These are phyloP conservation scores for Claviceps arundinis DNA, from an alignment of 2,329 filamentous ascomycete genomes.

Conservation along the genomic window DNA sequence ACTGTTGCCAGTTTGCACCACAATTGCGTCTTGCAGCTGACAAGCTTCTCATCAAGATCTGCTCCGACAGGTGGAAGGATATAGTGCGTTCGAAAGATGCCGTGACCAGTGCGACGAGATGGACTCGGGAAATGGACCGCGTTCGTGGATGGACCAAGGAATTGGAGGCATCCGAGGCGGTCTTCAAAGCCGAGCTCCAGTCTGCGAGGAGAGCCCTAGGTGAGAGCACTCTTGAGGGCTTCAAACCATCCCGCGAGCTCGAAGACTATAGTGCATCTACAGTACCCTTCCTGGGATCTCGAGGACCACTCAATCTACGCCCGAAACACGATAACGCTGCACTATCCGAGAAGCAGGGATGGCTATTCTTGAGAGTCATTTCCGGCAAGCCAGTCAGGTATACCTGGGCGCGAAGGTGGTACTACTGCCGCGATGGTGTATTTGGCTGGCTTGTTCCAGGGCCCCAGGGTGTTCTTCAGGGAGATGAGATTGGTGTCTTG, in stretches of 20 bases:
- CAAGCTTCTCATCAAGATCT: slow-evolving; percentile 71
- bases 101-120: slow-evolving; percentile 50
- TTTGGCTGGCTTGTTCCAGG: slow-evolving; percentile 90
- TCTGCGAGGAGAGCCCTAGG: slow-evolving; percentile 70
- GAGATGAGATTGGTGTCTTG: slow-evolving; percentile 88
- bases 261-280: slow-evolving; percentile 88
- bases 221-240: slow-evolving; percentile 55
- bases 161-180: slow-evolving; percentile 78
- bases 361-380: slow-evolving; percentile 72
- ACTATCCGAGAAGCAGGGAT: slow-evolving; percentile 76
- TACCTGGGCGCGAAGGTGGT: slow-evolving; percentile 87
- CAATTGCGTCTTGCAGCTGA: slow-evolving; percentile 77
- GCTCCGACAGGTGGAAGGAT: slow-evolving; percentile 78
- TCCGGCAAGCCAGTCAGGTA: slow-evolving; percentile 81
- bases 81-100: slow-evolving; percentile 60
- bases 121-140: slow-evolving; percentile 73
- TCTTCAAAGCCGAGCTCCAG: slow-evolving; percentile 72
- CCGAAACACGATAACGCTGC: slow-evolving; percentile 35
- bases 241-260: slow-evolving; percentile 76
- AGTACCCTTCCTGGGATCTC: slow-evolving; percentile 70
- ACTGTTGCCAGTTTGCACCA: slow-evolving; percentile 80
- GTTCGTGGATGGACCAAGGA: slow-evolving; percentile 87
- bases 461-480: slow-evolving; percentile 78
- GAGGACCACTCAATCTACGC: slow-evolving; percentile 51
- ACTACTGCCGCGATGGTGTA: slow-evolving; percentile 88